Percentiles rank a stretch among this genome's conserved stretches.
These are phyloP conservation scores for Kodamaea sp. DNA, from an alignment of 1,139 yeast genomes.

Conservation along the genomic window DNA sequence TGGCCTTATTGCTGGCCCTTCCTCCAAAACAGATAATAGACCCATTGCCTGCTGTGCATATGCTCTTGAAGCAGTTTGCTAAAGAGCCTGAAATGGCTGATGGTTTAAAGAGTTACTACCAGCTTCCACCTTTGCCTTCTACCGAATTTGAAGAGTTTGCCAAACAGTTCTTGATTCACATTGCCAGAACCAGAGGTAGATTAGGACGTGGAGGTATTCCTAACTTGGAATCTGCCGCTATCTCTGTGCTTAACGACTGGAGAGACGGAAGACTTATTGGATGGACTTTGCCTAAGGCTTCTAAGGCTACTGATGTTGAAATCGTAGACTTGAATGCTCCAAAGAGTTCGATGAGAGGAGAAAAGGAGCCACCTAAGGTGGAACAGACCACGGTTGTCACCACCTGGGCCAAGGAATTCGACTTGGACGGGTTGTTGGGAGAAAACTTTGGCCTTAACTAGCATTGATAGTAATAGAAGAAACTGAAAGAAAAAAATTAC, in stretches of 20 bases:
- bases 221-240: slow-evolving; percentile 81
- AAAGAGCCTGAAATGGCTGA: slow-evolving; percentile 74
- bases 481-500: no score
- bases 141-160: slow-evolving; percentile 64
- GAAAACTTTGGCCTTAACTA: slow-evolving; percentile 33
- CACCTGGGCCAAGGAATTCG: slow-evolving; percentile 95
- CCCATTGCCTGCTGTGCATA: slow-evolving; percentile 79
- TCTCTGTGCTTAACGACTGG: slow-evolving; percentile 89
- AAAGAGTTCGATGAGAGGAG: slow-evolving; percentile 46
- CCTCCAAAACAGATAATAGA: slow-evolving; percentile 87
- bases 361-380: slow-evolving; percentile 51
- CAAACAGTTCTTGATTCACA: slow-evolving; percentile 85
- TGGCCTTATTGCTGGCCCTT: slow-evolving; percentile 83
- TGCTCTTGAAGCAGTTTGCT: slow-evolving; percentile 73
- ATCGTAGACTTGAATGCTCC: slow-evolving; percentile 35
- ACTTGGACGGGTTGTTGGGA: slow-evolving; percentile 70
- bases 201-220: slow-evolving; percentile 93
- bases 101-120: slow-evolving; percentile 69
- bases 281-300: slow-evolving; percentile 82
- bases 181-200: slow-evolving; percentile 91
- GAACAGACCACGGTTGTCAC: slow-evolving; percentile 82
- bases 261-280: slow-evolving; percentile 93
- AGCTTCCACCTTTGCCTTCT: slow-evolving; percentile 78
- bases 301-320: slow-evolving; percentile 39
- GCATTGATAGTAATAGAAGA: neutral